Evolutionary conservation across 208 protist genomes (phyloP), one percentile per base, ranked within the genome.

Genomic region (Balamuthia mandrillaris): DNA sequence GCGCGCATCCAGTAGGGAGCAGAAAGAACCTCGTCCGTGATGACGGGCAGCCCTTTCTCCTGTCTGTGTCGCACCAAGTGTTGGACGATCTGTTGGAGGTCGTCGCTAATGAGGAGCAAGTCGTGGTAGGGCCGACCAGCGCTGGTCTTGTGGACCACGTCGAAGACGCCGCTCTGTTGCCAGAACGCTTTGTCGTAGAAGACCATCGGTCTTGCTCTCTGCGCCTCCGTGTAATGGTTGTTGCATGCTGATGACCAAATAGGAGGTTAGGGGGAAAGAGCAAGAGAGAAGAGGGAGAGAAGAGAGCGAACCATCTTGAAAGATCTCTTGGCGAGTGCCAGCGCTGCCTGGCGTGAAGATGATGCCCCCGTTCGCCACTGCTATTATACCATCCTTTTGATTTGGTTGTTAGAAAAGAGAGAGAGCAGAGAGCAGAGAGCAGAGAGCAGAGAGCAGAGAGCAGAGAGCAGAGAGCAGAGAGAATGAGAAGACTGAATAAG

Each of bases 341-440:
- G 68, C 68, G 45, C 68, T 78, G 2, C 68, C 68, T 21, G 68
- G 68, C 10, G 68, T 78, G 68, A 78, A 78, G 45, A 78, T 78
- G 68, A 78, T 78, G 24, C 68, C 68, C n/a, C 68, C 68, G 31
- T 78, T 78, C 7, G 68, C 52, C 1, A 78, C 68, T 12, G 68
- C 68, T 24, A 78, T 78, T 27, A 78, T 78, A 27, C 68, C 68
- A 35, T 78, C 68, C 68, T 65, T 18, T 70, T 10, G 7, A 9
- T n/a, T n/a, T n/a, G n/a, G n/a, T n/a, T n/a, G n/a, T n/a, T n/a
- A n/a, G n/a, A n/a, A n/a, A n/a, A n/a, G n/a, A n/a, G n/a, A n/a
- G n/a, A 24, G 47, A 24, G 47, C 18, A 54, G 47, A 52, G 18
- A n/a, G 10, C 47, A 18, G 14, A 52, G 47, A 35, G 31, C 31